phyloP scores from a whole-genome alignment of 2,329 filamentous ascomycete genomes.

The Pseudogymnoascus sp. region DNA sequence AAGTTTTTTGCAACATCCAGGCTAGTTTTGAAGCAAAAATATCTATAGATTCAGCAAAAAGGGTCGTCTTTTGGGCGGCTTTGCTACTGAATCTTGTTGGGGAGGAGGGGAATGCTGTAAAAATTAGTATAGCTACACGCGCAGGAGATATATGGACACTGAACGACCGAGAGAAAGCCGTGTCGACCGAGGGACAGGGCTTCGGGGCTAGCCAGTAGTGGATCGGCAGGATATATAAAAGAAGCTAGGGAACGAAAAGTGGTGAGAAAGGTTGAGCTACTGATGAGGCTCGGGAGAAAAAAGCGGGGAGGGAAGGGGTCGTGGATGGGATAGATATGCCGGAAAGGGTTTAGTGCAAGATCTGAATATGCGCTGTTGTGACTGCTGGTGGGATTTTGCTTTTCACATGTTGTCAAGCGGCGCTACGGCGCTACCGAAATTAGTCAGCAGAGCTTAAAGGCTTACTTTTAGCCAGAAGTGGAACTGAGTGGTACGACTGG shows the following conservation, averaged over 20 bases:
- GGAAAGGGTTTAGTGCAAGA: neutral
- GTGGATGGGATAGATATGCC: neutral
- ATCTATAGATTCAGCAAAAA: neutral
- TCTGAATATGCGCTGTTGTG: neutral
- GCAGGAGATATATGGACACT: neutral
- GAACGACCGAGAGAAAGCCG: slow-evolving; percentile 1
- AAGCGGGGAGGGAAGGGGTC: slow-evolving; percentile 4
- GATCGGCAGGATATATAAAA: neutral
- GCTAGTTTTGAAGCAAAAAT: neutral
- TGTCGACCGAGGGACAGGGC: neutral
- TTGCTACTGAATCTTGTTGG: neutral
- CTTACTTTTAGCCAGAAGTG: neutral
- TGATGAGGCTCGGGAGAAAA: slow-evolving; percentile 1
- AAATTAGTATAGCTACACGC: slow-evolving; percentile 1
- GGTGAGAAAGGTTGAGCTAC: slow-evolving; percentile 5
- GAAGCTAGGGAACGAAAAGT: slow-evolving; percentile 4
- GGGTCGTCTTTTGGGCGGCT: neutral
- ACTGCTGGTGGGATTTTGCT: neutral
- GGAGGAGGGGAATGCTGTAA: neutral
- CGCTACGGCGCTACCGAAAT: neutral
- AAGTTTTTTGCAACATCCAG: slow-evolving; percentile 8
- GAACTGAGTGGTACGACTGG: neutral
- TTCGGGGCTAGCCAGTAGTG: neutral
- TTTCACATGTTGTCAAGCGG: neutral
- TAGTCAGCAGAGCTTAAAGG: slow-evolving; percentile 1